These are phyloP conservation scores for Cyberlindnera galapagoensis DNA, from an alignment of 805 yeast species.

Conservation along the genomic window DNA sequence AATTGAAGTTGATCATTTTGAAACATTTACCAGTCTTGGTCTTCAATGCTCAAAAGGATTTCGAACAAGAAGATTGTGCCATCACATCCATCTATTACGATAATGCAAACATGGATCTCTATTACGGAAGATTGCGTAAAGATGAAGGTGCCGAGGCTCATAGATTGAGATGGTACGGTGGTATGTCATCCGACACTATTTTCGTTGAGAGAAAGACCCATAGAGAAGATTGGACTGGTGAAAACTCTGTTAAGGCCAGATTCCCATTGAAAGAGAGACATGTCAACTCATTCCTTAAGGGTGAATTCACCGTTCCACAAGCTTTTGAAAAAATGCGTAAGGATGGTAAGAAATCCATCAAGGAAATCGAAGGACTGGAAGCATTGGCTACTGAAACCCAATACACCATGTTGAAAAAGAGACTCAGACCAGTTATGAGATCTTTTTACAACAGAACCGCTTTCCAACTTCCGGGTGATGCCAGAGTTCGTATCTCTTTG, in stretches of 20 bases:
- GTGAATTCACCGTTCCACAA: conserved; percentile 80
- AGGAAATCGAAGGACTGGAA: conserved; percentile 89
- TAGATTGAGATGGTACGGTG: conserved; percentile 98
- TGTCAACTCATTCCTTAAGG: conserved; percentile 77
- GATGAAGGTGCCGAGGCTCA: conserved; percentile 99
- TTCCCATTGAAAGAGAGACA: conserved; percentile 88
- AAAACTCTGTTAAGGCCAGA: conserved; percentile 97
- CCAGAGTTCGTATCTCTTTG: conserved; percentile 95
- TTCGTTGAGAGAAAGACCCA: conserved; percentile 97
- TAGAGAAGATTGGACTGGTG: conserved; percentile 99
- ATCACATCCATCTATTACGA: conserved; percentile 96
- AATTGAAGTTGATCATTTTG: conserved; percentile 82
- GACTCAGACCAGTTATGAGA: conserved; percentile 89
- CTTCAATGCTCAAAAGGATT: conserved; percentile 93
- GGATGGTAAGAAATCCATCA: conserved; percentile 80
- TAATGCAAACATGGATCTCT: conserved; percentile 80
- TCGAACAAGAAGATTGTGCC: conserved; percentile 90
- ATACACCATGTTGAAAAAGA: conserved; percentile 77
- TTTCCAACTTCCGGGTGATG: conserved; percentile 98
- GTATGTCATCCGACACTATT: conserved; percentile 86
- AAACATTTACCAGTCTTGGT: conserved; percentile 96
- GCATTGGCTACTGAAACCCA: conserved; percentile 91
- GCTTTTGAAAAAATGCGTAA: conserved; percentile 89
- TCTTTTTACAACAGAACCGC: conserved; percentile 98
- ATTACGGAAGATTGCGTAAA: conserved; percentile 89